phyloP scores from a whole-genome alignment of 495 filamentous ascomycete genomes.

The Aspergillus homomorphus region DNA sequence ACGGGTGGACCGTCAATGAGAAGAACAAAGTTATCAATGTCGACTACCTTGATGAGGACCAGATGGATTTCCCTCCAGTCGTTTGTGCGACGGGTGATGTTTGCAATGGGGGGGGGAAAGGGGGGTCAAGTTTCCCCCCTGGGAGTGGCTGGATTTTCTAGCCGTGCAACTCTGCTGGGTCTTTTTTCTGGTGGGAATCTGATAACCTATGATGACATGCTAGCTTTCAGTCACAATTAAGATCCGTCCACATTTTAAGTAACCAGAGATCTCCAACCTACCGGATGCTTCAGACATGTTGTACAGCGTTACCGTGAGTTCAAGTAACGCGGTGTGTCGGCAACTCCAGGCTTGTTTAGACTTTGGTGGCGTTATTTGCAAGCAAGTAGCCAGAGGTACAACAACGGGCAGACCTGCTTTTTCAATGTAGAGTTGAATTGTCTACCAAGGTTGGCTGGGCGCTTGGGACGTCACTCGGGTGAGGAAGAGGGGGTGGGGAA shows the following conservation, averaged over 20 bases:
- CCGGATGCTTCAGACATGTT: neutral
- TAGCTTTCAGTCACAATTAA: neutral
- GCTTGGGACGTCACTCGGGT: neutral
- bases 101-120: neutral
- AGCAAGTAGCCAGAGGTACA: neutral
- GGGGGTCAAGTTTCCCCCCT: neutral
- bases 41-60: constrained; percentile 40
- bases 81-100: constrained; percentile 4
- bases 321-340: neutral
- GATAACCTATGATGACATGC: neutral
- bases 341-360: neutral
- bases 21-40: constrained; percentile 33
- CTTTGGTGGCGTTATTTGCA: neutral
- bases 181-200: neutral
- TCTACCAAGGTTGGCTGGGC: neutral
- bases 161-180: neutral
- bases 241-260: neutral
- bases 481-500: too few relatives aligned
- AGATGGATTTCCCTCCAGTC: constrained; percentile 33
- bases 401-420: neutral
- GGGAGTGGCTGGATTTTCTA: neutral
- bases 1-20: constrained; percentile 44
- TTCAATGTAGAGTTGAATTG: neutral
- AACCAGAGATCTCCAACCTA: neutral
- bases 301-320: neutral